Conservation (phyloP, 768 basidiomycete species). For the Fistulinella prunicolor region DNA sequence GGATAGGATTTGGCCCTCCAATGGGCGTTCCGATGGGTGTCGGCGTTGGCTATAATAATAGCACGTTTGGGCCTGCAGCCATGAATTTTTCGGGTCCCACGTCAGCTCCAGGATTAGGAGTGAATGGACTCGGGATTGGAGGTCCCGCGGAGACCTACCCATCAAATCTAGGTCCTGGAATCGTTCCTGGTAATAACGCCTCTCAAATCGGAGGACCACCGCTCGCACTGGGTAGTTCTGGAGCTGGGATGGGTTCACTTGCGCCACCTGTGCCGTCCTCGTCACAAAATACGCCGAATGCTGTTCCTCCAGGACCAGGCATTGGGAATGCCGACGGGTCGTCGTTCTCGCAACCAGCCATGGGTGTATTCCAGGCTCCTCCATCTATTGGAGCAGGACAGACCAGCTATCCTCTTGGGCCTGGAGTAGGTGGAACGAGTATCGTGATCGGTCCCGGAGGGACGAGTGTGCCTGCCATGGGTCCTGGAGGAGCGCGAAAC, state of each 20-base stretch:
- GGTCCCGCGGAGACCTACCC: constrained; percentile 17
- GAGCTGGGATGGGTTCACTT: constrained; percentile 4
- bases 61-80: constrained; percentile 14
- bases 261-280: constrained; percentile 5
- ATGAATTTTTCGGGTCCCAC: constrained; percentile 17
- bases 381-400: constrained; percentile 19
- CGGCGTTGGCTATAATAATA: constrained; percentile 13
- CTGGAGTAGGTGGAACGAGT: constrained; percentile 18
- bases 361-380: constrained; percentile 28
- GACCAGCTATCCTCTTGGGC: constrained; percentile 20
- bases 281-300: constrained; percentile 9
- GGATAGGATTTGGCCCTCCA: constrained; percentile 25
- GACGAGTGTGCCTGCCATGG: constrained; percentile 14
- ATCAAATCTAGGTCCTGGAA: constrained; percentile 10
- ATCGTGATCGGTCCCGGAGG: constrained; percentile 28
- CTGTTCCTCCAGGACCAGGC: constrained; percentile 9
- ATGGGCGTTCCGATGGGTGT: constrained; percentile 21
- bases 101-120: constrained; percentile 16
- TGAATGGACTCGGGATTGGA: constrained; percentile 23
- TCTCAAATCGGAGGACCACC: constrained; percentile 11
- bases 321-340: constrained; percentile 14
- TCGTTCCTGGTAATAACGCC: constrained; percentile 5
- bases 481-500: constrained; percentile 19
- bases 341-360: constrained; percentile 24
- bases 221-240: constrained; percentile 9